Conservation (phyloP, 306 rosid species). For the Rosa lucieae region DNA sequence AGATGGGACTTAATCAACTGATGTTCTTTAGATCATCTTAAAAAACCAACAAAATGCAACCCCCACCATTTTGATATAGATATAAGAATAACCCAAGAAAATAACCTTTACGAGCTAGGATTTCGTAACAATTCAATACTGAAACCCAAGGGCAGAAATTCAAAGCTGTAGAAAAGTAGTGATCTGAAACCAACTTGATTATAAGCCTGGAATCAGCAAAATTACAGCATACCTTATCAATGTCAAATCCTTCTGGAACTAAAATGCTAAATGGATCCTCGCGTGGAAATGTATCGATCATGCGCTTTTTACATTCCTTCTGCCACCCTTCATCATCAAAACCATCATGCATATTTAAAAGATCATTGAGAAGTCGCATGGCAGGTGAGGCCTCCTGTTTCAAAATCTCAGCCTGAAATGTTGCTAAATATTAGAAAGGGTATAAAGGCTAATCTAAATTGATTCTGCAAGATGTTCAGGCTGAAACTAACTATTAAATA, state of each 20-base stretch:
- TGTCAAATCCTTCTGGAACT: slow-evolving; percentile 82
- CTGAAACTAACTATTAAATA: slow-evolving; percentile 18
- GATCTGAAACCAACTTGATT: not conserved
- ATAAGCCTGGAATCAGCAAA: slow-evolving; percentile 10
- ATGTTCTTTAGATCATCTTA: not conserved
- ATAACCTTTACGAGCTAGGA: not conserved
- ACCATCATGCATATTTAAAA: slow-evolving; percentile 80
- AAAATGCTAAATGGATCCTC: slow-evolving; percentile 96
- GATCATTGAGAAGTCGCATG: slow-evolving; percentile 90
- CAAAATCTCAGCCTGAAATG: slow-evolving; percentile 77
- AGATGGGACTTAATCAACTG: not conserved
- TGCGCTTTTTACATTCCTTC: slow-evolving; percentile 67
- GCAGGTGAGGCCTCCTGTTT: slow-evolving; percentile 87
- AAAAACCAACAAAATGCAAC: not conserved
- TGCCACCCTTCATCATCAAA: slow-evolving; percentile 68
- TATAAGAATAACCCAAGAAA: not conserved
- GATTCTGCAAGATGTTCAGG: slow-evolving; percentile 21
- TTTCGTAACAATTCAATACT: not conserved
- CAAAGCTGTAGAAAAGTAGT: not conserved
- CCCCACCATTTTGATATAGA: not conserved
- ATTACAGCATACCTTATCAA: slow-evolving; percentile 62
- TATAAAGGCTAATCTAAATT: not conserved
- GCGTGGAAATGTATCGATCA: slow-evolving; percentile 73
- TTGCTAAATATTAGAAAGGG: slow-evolving; percentile 8
- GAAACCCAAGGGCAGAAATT: not conserved